phyloP scores from a whole-genome alignment of 1,139 yeast genomes.

The Yamadazyma friedrichii region DNA sequence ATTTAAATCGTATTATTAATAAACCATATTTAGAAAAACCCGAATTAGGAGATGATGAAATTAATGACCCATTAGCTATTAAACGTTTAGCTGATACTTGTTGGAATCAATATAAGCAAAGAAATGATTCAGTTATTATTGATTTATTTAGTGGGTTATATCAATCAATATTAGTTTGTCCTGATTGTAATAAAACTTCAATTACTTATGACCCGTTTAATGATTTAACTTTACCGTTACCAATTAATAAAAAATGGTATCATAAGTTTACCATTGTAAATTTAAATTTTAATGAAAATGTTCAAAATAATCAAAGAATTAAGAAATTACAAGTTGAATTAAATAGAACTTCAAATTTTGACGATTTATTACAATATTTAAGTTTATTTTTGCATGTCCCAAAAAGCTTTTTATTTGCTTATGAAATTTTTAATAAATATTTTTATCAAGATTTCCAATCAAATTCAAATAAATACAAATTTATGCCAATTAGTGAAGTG shows the following conservation, averaged over 20 bases:
- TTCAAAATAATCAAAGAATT: constrained; percentile 20
- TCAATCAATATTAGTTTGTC: constrained; percentile 86
- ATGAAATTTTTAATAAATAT: constrained; percentile 69
- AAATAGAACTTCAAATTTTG: constrained; percentile 61
- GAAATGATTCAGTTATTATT: constrained; percentile 83
- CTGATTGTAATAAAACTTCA: constrained; percentile 76
- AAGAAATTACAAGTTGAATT: constrained; percentile 67
- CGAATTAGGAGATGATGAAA: constrained; percentile 64
- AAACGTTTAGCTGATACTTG: constrained; percentile 65
- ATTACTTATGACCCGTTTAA: constrained; percentile 93
- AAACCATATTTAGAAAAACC: constrained; percentile 93
- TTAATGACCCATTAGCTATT: constrained; percentile 54
- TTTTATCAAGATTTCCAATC: constrained; percentile 73
- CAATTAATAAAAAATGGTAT: constrained; percentile 73
- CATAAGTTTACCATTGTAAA: constrained; percentile 65
- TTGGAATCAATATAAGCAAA: constrained; percentile 75
- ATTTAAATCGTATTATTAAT: constrained; percentile 73
- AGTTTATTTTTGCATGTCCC: constrained; percentile 50
- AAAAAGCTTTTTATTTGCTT: constrained; percentile 49
- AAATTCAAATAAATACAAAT: constrained; percentile 54
- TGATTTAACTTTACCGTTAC: constrained; percentile 87
- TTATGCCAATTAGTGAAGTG: constrained; percentile 67
- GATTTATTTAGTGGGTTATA: constrained; percentile 90
- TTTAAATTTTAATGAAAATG: constrained; percentile 43
- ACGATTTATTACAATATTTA: constrained; percentile 62